Percentiles rank a stretch among this genome's conserved stretches.
These are phyloP conservation scores for Pseudoscleropodium purum DNA, from an alignment of 225 moss, liverwort and hornwort genomes.

Conservation along the genomic window DNA sequence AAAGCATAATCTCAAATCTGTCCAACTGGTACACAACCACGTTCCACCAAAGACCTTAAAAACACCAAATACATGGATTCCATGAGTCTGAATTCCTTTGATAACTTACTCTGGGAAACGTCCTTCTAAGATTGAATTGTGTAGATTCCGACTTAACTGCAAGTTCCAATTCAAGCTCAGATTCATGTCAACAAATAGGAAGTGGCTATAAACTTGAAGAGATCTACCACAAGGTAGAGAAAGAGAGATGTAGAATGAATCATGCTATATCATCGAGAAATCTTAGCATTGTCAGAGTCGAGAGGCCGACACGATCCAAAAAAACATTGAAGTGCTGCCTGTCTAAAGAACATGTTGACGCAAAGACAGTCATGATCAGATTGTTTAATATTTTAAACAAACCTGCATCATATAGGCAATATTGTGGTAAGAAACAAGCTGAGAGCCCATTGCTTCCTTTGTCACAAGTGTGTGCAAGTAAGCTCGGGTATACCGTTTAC, in stretches of 20 bases:
- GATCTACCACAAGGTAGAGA: background rate
- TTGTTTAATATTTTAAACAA: background rate
- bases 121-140: constrained; percentile 76
- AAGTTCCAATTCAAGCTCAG: background rate
- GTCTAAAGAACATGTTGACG: background rate
- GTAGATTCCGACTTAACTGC: constrained; percentile 80
- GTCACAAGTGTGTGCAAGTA: constrained; percentile 94
- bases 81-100: background rate
- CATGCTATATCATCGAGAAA: background rate
- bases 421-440: constrained; percentile 91
- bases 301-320: background rate
- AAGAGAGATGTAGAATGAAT: background rate
- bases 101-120: constrained; percentile 68
- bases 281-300: background rate
- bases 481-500: constrained; percentile 83
- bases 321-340: background rate
- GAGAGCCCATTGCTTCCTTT: constrained; percentile 89
- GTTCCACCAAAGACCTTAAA: background rate
- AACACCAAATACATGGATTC: background rate
- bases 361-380: background rate
- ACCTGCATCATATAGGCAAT: constrained; percentile 98
- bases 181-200: background rate
- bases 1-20: background rate
- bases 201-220: background rate
- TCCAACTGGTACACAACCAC: background rate